phyloP scores from a whole-genome alignment of 164 flowering plant genomes.

The Vitis cinerea region DNA sequence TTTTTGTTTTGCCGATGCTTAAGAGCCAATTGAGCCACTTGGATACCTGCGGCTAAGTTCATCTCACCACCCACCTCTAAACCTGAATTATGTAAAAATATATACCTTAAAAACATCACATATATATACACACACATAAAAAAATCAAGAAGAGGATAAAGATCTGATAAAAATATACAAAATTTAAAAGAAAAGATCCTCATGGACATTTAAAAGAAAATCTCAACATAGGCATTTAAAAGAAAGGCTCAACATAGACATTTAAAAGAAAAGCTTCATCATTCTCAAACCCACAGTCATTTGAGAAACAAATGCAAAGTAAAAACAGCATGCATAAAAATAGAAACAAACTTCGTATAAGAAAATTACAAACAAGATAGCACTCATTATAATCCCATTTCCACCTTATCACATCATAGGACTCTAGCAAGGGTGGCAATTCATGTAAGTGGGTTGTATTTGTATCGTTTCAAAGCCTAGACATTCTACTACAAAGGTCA shows the following conservation, averaged over 20 bases:
- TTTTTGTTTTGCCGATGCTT: slow-evolving; percentile 96
- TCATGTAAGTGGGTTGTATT: too few relatives aligned
- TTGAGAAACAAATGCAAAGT: neutral
- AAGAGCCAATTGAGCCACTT: slow-evolving; percentile 91
- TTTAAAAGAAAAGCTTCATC: too few relatives aligned
- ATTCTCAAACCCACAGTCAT: too few relatives aligned
- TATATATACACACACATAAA: neutral
- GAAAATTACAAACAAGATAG: neutral
- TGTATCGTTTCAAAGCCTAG: too few relatives aligned
- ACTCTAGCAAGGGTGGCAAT: too few relatives aligned
- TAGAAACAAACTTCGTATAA: too few relatives aligned
- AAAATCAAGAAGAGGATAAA: neutral
- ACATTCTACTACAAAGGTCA: too few relatives aligned
- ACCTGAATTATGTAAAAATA: slow-evolving; percentile 37
- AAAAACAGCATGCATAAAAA: neutral
- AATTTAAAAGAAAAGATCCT: neutral
- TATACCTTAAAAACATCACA: neutral
- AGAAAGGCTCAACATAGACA: neutral
- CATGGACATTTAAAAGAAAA: neutral
- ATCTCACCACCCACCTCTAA: slow-evolving; percentile 89
- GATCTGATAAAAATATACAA: neutral
- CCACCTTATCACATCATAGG: neutral
- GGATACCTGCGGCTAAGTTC: slow-evolving; percentile 90
- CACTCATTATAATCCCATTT: neutral
- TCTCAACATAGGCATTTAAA: neutral